Base-by-base conservation (phyloP, 1,139 yeast species). In the Debaryomyces sp. region DNA sequence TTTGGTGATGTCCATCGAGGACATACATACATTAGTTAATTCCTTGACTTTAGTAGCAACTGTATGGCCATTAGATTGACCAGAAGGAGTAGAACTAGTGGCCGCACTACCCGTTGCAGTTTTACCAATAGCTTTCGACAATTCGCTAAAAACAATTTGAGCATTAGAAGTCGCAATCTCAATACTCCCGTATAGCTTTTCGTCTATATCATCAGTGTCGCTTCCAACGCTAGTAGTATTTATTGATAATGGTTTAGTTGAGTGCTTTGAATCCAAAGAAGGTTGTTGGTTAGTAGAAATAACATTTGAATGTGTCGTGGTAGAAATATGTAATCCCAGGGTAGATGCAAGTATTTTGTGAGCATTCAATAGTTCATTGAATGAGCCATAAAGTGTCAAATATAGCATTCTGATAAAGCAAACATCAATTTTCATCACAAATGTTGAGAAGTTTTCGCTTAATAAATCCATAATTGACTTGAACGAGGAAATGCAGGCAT, bases 1-100 rank as follows among this genome's bases (percentile, higher is more conserved):
- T 51, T 86, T 84, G 8, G 96, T 88, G 26, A 87, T 80, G 21
- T 89, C 96, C 77, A 89, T 85, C 0, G 96, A 87, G 17, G 83
- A 73, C 44, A 87, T 80, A 62, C 96, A 90, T n/a, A 88, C 87
- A 41, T 75, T 78, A 1, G 96, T 85, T 46, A 92, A 73, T 43
- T 90, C 97, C 56, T 86, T 85, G 24, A 91, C 86, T 58, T 86
- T 87, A 5, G 77, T 63, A 0, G 88, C 83, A 15, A 86, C 79
- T 2, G 69, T 62, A 8, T 60, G 59, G 35, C 57, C 50, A 57
- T 64, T 57, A 51, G 62, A 40, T 57, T 63, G 46, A 47, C 56
- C 50, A 22, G 54, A 45, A 10, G 48, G 18, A 17, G 53, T 50
- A 15, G 29, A 40, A n/a, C 43, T 52, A 6, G 57, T 54, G 40